Evolutionary conservation across 768 basidiomycete species (phyloP).

Genomic region (Mycena galopus): DNA sequence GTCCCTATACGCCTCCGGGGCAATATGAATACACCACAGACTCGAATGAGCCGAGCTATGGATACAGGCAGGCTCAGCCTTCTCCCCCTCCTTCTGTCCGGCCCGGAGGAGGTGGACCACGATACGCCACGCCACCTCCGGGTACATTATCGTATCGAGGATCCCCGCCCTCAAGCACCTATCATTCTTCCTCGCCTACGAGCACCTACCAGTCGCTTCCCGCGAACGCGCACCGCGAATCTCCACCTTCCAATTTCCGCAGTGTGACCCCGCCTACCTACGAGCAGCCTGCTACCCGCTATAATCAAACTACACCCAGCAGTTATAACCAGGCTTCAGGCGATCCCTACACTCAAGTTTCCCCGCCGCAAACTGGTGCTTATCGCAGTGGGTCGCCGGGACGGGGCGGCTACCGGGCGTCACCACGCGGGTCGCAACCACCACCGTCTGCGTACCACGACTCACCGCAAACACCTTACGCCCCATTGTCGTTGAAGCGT

Average conservation of each 20-base stretch:
- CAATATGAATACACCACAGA: not conserved
- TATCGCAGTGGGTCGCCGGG: slow-evolving; percentile 4
- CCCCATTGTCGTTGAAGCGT: not conserved
- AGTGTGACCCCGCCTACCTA: not conserved
- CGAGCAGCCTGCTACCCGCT: not conserved
- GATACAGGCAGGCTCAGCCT: not conserved
- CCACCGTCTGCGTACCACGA: slow-evolving; percentile 10
- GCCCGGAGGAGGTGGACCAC: not conserved
- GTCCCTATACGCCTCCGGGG: not conserved
- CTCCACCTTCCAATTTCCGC: slow-evolving; percentile 7
- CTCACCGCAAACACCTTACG: not conserved
- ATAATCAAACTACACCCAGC: not conserved
- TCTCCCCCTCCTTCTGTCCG: slow-evolving; percentile 7
- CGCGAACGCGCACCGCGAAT: not conserved
- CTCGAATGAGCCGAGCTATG: not conserved
- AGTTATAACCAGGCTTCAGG: not conserved
- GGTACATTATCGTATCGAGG: not conserved
- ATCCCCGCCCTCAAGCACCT: slow-evolving; percentile 10
- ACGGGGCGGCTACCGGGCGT: not conserved
- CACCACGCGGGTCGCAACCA: not conserved
- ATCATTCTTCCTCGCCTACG: slow-evolving; percentile 1
- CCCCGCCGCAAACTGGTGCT: not conserved
- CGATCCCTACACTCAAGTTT: not conserved
- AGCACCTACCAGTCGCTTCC: slow-evolving; percentile 7
- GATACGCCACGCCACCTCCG: not conserved